Conservation (phyloP, 2,329 filamentous ascomycete species). For the Teratosphaeria pseudoeucalypti region DNA sequence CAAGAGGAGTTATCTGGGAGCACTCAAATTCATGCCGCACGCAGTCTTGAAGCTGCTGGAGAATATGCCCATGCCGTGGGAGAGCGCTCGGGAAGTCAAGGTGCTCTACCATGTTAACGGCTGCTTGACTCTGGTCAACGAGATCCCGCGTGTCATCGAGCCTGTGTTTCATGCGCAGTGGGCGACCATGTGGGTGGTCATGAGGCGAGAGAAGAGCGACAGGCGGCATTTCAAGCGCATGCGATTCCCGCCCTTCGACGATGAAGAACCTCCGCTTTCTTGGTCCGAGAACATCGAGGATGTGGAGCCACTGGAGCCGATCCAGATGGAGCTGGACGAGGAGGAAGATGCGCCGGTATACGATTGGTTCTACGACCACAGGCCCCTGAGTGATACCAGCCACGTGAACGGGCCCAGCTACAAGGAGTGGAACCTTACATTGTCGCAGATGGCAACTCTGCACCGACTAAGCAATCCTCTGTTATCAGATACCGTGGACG, state of each 20-base stretch:
- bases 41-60: constrained; percentile 93
- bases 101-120: constrained; percentile 98
- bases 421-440: constrained; percentile 82
- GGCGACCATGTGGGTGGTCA: constrained; percentile 98
- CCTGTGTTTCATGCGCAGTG: constrained; percentile 97
- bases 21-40: constrained; percentile 98
- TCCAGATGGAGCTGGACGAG: constrained; percentile 96
- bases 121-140: constrained; percentile 92
- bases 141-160: constrained; percentile 91
- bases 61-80: constrained; percentile 99
- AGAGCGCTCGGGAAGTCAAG: constrained; percentile 90
- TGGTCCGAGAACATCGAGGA: constrained; percentile 99
- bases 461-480: constrained; percentile 87
- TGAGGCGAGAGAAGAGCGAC: constrained; percentile 97
- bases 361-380: constrained; percentile 96
- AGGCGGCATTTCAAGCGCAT: constrained; percentile 94
- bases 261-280: constrained; percentile 92
- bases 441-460: constrained; percentile 92
- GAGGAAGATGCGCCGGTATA: constrained; percentile 82
- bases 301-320: constrained; percentile 91
- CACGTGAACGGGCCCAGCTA: constrained; percentile 97
- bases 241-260: constrained; percentile 96
- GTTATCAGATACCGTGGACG: constrained; percentile 82
- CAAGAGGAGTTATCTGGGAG: constrained; percentile 94
- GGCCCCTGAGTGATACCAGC: constrained; percentile 77